These are phyloP conservation scores for Colletotrichum echinochloae DNA, from an alignment of 2,329 filamentous ascomycete genomes.

Conservation along the genomic window DNA sequence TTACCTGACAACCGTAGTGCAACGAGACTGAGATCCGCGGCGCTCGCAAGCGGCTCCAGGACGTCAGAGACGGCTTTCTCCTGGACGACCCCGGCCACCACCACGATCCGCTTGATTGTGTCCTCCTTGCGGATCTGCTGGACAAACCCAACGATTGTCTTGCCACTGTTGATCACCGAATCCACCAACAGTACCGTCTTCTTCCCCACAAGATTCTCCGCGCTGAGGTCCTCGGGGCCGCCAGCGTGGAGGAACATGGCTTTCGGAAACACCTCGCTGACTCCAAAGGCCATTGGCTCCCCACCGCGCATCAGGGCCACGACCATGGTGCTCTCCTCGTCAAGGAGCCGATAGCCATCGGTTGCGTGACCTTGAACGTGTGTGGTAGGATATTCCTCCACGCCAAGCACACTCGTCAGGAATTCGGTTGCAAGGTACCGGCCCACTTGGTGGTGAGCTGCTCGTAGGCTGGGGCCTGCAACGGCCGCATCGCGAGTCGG, in stretches of 20 bases:
- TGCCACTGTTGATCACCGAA: slow-evolving; percentile 70
- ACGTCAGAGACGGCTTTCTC: slow-evolving; percentile 43
- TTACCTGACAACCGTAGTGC: slow-evolving; percentile 68
- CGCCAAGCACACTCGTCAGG: slow-evolving; percentile 59
- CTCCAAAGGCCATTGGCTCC: slow-evolving; percentile 70
- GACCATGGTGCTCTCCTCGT: slow-evolving; percentile 65
- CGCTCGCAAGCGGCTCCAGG: slow-evolving; percentile 42
- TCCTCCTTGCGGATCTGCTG: slow-evolving; percentile 57
- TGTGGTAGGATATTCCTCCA: slow-evolving; percentile 60
- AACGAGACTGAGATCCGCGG: slow-evolving; percentile 56
- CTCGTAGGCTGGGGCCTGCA: slow-evolving; percentile 58
- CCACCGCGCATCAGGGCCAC: slow-evolving; percentile 72
- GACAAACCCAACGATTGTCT: slow-evolving; percentile 62
- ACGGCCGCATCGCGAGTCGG: slow-evolving; percentile 63
- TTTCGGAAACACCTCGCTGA: slow-evolving; percentile 63
- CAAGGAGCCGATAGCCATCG: slow-evolving; percentile 57
- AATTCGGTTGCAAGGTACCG: slow-evolving; percentile 65
- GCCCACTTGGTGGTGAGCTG: slow-evolving; percentile 62
- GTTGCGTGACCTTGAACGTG: slow-evolving; percentile 64
- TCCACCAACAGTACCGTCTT: slow-evolving; percentile 66
- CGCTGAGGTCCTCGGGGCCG: slow-evolving; percentile 54
- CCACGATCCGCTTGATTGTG: slow-evolving; percentile 58
- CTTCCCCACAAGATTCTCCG: slow-evolving; percentile 54
- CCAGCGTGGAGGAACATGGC: slow-evolving; percentile 64
- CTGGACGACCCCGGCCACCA: slow-evolving; percentile 69